These are phyloP conservation scores for Datisca glomerata DNA, from an alignment of 306 rosid genomes.

Conservation along the genomic window DNA sequence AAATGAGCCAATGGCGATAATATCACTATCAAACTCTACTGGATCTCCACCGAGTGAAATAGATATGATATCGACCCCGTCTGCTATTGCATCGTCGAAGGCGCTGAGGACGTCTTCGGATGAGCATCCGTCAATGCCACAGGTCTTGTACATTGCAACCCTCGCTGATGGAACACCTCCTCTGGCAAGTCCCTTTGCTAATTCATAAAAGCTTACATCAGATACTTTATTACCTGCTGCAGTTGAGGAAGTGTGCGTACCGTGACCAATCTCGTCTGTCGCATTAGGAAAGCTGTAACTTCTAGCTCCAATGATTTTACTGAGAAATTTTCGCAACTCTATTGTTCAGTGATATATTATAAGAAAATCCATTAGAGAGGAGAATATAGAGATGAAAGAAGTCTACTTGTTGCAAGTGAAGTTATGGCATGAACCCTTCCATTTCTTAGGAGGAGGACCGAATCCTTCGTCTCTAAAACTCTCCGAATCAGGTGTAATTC, in stretches of 20 bases:
- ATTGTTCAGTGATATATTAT: too few relatives aligned
- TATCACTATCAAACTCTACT: background rate
- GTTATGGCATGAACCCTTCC: slow-evolving; percentile 11
- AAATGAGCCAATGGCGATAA: slow-evolving; percentile 21
- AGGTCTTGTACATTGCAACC: slow-evolving; percentile 10
- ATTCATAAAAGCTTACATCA: slow-evolving; percentile 9
- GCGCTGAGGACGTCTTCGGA: slow-evolving; percentile 10
- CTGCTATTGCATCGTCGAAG: slow-evolving; percentile 38
- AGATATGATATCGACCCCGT: slow-evolving; percentile 25
- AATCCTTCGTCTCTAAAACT: slow-evolving; percentile 8
- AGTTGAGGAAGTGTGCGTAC: slow-evolving; percentile 16
- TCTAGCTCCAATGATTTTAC: slow-evolving; percentile 9
- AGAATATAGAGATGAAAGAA: background rate
- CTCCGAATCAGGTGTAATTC: slow-evolving; percentile 9
- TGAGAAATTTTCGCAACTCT: background rate
- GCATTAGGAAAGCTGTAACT: background rate
- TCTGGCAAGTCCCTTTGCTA: slow-evolving; percentile 13
- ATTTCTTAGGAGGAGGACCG: slow-evolving; percentile 12
- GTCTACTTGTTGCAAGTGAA: slow-evolving; percentile 13
- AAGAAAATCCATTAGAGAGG: too few relatives aligned
- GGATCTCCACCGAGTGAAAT: background rate
- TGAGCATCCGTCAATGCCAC: background rate
- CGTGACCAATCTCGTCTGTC: slow-evolving; percentile 9
- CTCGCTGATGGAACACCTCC: slow-evolving; percentile 21
- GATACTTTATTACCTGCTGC: slow-evolving; percentile 10